These are phyloP conservation scores for Paramecium pentaurelia DNA, from an alignment of 73 alveolate genomes.

Conservation along the genomic window DNA sequence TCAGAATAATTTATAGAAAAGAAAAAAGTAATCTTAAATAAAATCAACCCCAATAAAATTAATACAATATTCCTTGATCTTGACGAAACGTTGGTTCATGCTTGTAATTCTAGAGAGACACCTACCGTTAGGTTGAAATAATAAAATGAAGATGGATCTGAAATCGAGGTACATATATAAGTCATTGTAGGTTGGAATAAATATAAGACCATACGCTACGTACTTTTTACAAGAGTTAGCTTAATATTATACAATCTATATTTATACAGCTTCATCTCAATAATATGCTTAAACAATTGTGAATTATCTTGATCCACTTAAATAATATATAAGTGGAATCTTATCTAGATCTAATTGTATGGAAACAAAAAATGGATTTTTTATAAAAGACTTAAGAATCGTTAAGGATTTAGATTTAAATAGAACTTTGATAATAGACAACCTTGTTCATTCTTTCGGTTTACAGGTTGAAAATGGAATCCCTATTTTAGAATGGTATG, in stretches of 20 bases:
- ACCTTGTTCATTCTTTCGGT: constrained; percentile 90
- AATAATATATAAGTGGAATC: constrained; percentile 78
- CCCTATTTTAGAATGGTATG: constrained; percentile 81
- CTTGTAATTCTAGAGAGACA: constrained; percentile 44
- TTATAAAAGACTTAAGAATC: constrained; percentile 90
- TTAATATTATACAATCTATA: constrained; percentile 76
- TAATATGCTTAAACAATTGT: constrained; percentile 93
- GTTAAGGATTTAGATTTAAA: constrained; percentile 76
- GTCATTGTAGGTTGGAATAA: constrained; percentile 67
- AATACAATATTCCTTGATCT: constrained; percentile 52
- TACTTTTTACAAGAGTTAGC: constrained; percentile 77
- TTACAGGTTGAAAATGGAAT: constrained; percentile 83
- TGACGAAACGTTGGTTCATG: constrained; percentile 56
- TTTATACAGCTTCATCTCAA: constrained; percentile 90
- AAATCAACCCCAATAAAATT: constrained; percentile 11
- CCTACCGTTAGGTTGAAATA: background rate
- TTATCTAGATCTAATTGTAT: constrained; percentile 87
- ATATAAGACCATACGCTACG: constrained; percentile 83
- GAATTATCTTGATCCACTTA: constrained; percentile 89
- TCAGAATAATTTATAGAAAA: constrained; percentile 48
- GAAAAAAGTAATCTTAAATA: constrained; percentile 10
- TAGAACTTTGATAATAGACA: constrained; percentile 89
- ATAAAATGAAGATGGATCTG: background rate
- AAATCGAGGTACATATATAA: background rate
- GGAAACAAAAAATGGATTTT: constrained; percentile 88